Percentiles rank a stretch among this genome's conserved stretches.
phyloP scores from a whole-genome alignment of 192 early-diverging fungal genomes.

The Backusella sp. region DNA sequence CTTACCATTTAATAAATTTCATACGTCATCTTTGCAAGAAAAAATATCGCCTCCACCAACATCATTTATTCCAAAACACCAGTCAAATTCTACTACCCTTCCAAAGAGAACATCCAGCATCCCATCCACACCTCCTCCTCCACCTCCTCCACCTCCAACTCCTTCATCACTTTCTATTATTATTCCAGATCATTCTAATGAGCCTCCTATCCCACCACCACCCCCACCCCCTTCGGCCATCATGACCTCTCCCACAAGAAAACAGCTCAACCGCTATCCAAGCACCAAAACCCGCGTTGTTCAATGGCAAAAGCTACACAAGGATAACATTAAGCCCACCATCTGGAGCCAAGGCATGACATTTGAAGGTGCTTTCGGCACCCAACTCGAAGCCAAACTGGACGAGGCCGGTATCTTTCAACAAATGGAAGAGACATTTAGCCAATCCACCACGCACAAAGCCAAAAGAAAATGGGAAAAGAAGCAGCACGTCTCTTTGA shows the following conservation, averaged over 20 bases:
- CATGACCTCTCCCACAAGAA: conserved; percentile 18
- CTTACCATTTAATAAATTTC: neutral
- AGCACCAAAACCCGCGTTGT: conserved; percentile 26
- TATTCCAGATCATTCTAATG: neutral
- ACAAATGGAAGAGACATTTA: conserved; percentile 25
- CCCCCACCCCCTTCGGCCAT: neutral
- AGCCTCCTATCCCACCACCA: neutral
- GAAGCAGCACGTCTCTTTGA: neutral
- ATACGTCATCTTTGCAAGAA: conserved; percentile 18
- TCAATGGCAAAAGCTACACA: conserved; percentile 34
- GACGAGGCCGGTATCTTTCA: conserved; percentile 27
- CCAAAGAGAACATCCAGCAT: neutral
- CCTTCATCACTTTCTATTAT: conserved; percentile 21
- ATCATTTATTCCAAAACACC: neutral
- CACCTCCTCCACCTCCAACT: conserved; percentile 13
- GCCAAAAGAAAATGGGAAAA: neutral
- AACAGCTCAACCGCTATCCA: conserved; percentile 20
- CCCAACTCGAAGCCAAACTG: neutral
- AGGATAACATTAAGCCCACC: conserved; percentile 20
- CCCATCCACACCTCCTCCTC: neutral
- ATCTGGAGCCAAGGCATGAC: conserved; percentile 15
- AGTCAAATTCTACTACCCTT: neutral
- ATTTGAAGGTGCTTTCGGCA: neutral
- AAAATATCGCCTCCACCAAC: neutral
- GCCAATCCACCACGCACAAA: neutral